These are phyloP conservation scores for Yamadazyma oceani DNA, from an alignment of 1,139 yeast species.

Conservation along the genomic window DNA sequence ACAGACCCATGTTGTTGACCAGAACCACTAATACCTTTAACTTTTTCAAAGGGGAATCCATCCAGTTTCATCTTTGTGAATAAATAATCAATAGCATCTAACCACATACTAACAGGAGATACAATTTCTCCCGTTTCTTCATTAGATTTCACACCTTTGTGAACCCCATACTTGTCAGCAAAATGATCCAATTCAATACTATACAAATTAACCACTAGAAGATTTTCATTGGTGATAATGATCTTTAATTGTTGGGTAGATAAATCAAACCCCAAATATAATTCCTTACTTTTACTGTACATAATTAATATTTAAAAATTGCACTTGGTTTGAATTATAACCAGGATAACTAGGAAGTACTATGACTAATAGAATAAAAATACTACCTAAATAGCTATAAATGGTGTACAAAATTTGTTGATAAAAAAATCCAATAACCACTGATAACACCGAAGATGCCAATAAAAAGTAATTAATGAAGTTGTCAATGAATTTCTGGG, in stretches of 20 bases:
- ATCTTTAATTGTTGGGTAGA: constrained; percentile 90
- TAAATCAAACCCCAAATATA: constrained; percentile 75
- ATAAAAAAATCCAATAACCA: constrained; percentile 45
- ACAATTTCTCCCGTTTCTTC: constrained; percentile 55
- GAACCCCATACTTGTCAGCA: constrained; percentile 53
- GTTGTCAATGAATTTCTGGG: constrained; percentile 48
- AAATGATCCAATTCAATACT: constrained; percentile 75
- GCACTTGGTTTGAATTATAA: constrained; percentile 47
- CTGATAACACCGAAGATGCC: constrained; percentile 31
- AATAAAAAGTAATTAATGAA: constrained; percentile 21
- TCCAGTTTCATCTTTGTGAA: constrained; percentile 54
- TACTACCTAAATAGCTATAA: constrained; percentile 34
- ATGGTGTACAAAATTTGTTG: constrained; percentile 40
- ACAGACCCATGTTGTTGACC: constrained; percentile 95
- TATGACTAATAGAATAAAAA: constrained; percentile 34
- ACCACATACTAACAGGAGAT: constrained; percentile 90
- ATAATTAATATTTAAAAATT: constrained; percentile 38
- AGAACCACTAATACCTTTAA: constrained; percentile 78
- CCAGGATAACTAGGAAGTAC: constrained; percentile 59
- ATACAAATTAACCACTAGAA: constrained; percentile 56
- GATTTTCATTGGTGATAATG: constrained; percentile 56
- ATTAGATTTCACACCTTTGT: constrained; percentile 67
- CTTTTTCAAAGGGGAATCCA: constrained; percentile 56
- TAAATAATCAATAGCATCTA: constrained; percentile 74
- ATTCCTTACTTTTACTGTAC: constrained; percentile 21